These are phyloP conservation scores for Suillus plorans DNA, from an alignment of 768 basidiomycete species.

Conservation along the genomic window DNA sequence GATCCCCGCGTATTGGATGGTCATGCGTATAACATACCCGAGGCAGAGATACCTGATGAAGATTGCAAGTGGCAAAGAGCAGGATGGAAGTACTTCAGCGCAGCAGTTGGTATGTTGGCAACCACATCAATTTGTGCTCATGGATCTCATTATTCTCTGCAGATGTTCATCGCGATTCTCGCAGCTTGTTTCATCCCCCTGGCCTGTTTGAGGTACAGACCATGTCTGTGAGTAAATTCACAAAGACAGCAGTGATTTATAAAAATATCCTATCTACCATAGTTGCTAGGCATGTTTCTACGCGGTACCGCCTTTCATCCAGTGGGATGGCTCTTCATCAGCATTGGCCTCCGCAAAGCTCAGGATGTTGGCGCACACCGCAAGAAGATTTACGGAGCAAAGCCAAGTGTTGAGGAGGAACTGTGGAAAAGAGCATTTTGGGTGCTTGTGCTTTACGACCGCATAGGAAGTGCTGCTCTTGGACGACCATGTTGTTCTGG, in stretches of 20 bases:
- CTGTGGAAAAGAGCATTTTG: slow-evolving; percentile 81
- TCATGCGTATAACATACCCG: slow-evolving; percentile 22
- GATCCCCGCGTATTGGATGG: slow-evolving; percentile 57
- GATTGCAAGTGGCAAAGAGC: slow-evolving; percentile 50
- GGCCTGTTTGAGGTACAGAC: slow-evolving; percentile 65
- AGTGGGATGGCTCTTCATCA: slow-evolving; percentile 54
- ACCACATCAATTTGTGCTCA: not conserved
- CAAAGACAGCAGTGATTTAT: not conserved
- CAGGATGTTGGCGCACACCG: slow-evolving; percentile 80
- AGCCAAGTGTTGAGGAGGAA: slow-evolving; percentile 57
- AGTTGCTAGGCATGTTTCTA: slow-evolving; percentile 59
- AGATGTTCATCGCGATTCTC: slow-evolving; percentile 53
- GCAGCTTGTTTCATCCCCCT: slow-evolving; percentile 54
- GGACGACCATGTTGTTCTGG: slow-evolving; percentile 57
- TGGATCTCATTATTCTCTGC: slow-evolving; percentile 11
- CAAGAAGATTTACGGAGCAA: slow-evolving; percentile 50
- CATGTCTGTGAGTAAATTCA: slow-evolving; percentile 40
- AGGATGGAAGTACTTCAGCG: slow-evolving; percentile 61
- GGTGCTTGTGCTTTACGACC: slow-evolving; percentile 63
- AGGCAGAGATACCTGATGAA: slow-evolving; percentile 23
- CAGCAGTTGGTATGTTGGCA: slow-evolving; percentile 46
- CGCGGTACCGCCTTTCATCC: slow-evolving; percentile 48
- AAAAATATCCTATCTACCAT: slow-evolving; percentile 13
- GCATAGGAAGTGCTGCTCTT: slow-evolving; percentile 49
- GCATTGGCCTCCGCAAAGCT: slow-evolving; percentile 57